Base-by-base conservation (phyloP, 805 yeast species). In the Kazachstania martiniae region DNA sequence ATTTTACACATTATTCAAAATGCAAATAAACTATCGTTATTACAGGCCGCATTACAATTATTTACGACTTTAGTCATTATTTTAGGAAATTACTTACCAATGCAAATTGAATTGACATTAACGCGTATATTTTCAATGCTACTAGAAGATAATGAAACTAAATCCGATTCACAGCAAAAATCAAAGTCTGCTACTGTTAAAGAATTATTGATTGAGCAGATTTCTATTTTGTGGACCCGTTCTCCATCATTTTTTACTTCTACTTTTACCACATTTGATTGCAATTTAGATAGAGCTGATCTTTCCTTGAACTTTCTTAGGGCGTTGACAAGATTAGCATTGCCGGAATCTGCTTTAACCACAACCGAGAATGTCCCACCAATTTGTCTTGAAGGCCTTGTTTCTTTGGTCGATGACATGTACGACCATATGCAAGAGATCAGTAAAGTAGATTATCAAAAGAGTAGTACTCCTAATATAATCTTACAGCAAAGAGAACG, bases 281-380 rank as follows among this genome's bases (percentile, higher is more conserved):
- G 97, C 57, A 89, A 85, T 49, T 76, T 85, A 42, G 94, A 85
- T 38, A 73, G 89, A 42, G 68, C 78, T 2, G 95, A 91, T 51
- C 58, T 93, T 35, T 68, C 89, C 12, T 68, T 69, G 15, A 70
- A 73, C 24, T 59, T 83, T 18, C 53, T 91, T 26, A 79, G 79
- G 28, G 71, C 79, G 28, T 64, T 91, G 33, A 75, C 94, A 33
- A 71, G 79, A 32, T 62, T 86, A 21, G 77, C 96, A 0, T 68
- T 84, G 27, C 94, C 97, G 0, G 94, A 86, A 49, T 71, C 89
- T 8, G 94, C 96, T 0, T 46, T 67, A 8, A 63, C 69, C 44
- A 77, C 94, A 0, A 82, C 95, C 0, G 83, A 81, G 25, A 78
- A 72, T 46, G 94, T 89, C 1, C 97, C 98, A 1, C 95, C 97